These are phyloP conservation scores for Solanum virginianum DNA, from an alignment of 257 asterid genomes.

Conservation along the genomic window DNA sequence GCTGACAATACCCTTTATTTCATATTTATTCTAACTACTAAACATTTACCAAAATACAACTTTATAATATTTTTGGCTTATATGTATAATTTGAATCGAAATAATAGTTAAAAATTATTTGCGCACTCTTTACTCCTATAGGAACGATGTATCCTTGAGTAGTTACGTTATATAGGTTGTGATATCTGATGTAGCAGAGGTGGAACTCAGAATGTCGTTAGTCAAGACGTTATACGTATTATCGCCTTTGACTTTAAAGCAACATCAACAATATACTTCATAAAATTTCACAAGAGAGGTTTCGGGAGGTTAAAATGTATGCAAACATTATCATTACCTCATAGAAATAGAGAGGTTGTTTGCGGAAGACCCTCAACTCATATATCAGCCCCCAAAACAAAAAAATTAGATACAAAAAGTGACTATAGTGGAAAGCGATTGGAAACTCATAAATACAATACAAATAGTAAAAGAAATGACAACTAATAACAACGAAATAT, in stretches of 20 bases:
- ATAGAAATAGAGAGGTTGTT: too few relatives aligned
- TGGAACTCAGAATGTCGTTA: background rate
- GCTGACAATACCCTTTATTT: background rate
- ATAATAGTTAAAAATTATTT: background rate
- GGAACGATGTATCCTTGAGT: background rate
- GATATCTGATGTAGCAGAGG: background rate
- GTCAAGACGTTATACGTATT: background rate
- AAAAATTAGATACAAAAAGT: too few relatives aligned
- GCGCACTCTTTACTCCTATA: background rate
- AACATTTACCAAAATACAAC: background rate
- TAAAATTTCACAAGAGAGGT: too few relatives aligned
- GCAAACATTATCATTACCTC: too few relatives aligned
- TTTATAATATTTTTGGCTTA: background rate
- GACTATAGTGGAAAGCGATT: too few relatives aligned
- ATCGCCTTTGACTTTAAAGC: background rate
- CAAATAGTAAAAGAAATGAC: too few relatives aligned
- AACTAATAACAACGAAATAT: too few relatives aligned
- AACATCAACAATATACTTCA: too few relatives aligned
- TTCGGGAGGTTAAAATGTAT: too few relatives aligned
- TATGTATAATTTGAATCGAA: background rate
- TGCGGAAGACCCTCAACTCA: too few relatives aligned
- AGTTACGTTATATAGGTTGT: background rate
- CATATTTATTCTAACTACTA: background rate
- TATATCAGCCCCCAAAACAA: too few relatives aligned
- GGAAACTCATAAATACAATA: too few relatives aligned